Evolutionary conservation across 768 basidiomycete genomes (phyloP), one percentile per base, ranked within the genome.

Genomic region (Serendipita indica): DNA sequence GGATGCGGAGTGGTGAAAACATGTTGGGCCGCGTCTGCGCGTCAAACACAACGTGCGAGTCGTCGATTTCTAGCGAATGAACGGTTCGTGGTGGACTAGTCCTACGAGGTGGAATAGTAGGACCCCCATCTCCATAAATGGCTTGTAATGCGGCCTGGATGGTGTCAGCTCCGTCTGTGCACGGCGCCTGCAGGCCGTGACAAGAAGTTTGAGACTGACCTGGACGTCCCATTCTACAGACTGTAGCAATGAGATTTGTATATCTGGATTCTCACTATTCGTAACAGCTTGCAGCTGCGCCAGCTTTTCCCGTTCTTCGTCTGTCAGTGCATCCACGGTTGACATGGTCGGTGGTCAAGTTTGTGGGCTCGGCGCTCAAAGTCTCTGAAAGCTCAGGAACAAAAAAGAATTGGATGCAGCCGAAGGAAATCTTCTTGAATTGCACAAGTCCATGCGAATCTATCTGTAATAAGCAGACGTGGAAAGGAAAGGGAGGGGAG

Each of bases 221-320:
- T 82, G 75, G 32, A 88, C 77, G 70, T 86, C 79, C 84, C 84
- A 88, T 52, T 75, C 76, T 6, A 83, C 81, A 59, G 76, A 80
- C 35, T 74, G 69, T 14, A 88, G 72, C 1, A 88, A 75, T 33
- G 71, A 69, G n/a, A 80, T 72, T 3, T 84, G 77, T 1, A 79
- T 77, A 1, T 82, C 81, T 30, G 76, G 75, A 65, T 84, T 83
- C 12, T 73, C 76, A 13, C 76, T 78, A 49, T 79, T 76, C 0
- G 80, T 82, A 58, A 85, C 69, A 62, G 78, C 77, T 39, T 77
- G 75, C 1, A 84, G 72, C 65, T 81, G 79, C 22, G 63, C 64
- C 35, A 73, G 61, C 32, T 27, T 54, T 33, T 27, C 49, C 25
- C 25, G 20, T 54, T 54, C 49, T 25, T 18, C 12, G 32, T 54